These are phyloP conservation scores for Claviceps spartinae DNA, from an alignment of 2,329 filamentous ascomycete species.

Conservation along the genomic window DNA sequence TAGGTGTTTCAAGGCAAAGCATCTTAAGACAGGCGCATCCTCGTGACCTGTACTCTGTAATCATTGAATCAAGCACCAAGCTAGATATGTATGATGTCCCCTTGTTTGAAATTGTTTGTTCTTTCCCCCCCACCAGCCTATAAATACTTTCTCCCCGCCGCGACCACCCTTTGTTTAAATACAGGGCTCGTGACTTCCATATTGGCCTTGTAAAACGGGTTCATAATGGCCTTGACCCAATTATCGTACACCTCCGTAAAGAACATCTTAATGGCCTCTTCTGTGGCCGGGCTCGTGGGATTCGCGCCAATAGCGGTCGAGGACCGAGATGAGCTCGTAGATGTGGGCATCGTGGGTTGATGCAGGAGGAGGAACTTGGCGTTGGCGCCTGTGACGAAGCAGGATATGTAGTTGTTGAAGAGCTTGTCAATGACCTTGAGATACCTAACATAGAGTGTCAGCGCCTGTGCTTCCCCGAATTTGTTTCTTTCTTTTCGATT, in stretches of 20 bases:
- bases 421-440: conserved; percentile 95
- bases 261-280: conserved; percentile 91
- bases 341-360: conserved; percentile 46
- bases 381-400: conserved; percentile 85
- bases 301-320: conserved; percentile 68
- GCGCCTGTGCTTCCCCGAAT: background rate
- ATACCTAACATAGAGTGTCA: conserved; percentile 45
- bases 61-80: too few relatives aligned
- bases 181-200: conserved; percentile 77
- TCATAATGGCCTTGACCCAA: conserved; percentile 96
- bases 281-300: conserved; percentile 76
- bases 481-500: too few relatives aligned
- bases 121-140: conserved; percentile 20
- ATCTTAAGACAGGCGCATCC: too few relatives aligned
- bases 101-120: too few relatives aligned
- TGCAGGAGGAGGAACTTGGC: conserved; percentile 91
- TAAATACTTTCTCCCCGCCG: conserved; percentile 85
- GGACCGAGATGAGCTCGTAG: conserved; percentile 33
- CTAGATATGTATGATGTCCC: too few relatives aligned
- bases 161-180: conserved; percentile 68
- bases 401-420: conserved; percentile 89
- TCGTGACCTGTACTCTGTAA: too few relatives aligned
- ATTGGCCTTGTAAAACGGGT: conserved; percentile 80
- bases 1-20: too few relatives aligned
- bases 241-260: conserved; percentile 92